Conservation (phyloP, 2,329 filamentous ascomycete species). For the Lecanicillium sp. region DNA sequence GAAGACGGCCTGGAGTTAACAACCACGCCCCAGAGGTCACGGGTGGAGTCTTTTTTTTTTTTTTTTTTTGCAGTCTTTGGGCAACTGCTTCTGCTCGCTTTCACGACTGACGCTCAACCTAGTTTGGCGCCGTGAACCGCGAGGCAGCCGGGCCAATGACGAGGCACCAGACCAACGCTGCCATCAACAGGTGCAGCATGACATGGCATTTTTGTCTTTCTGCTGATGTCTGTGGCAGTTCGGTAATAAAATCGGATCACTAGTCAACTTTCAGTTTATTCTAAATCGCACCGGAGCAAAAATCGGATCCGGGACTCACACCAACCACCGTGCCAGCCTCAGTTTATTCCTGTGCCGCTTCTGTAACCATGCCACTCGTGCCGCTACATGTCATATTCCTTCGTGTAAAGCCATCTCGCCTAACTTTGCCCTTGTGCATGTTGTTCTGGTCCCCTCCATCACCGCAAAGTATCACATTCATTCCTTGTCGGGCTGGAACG, state of each 20-base stretch:
- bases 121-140: background rate
- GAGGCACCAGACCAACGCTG: background rate
- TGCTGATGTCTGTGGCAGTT: background rate
- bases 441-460: background rate
- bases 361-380: background rate
- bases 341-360: background rate
- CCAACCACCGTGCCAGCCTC: too few relatives aligned
- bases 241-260: background rate
- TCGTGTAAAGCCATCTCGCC: background rate
- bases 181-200: background rate
- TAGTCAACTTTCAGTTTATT: too few relatives aligned
- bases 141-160: background rate
- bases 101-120: background rate
- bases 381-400: background rate
- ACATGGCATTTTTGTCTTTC: background rate
- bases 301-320: too few relatives aligned
- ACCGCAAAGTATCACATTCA: too few relatives aligned
- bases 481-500: too few relatives aligned
- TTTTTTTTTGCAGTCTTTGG: background rate
- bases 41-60: background rate
- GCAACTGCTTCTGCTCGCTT: too few relatives aligned
- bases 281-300: too few relatives aligned
- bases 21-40: conserved; percentile 1
- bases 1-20: too few relatives aligned
- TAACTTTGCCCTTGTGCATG: too few relatives aligned